These are phyloP conservation scores for Tetrapisispora fleetii DNA, from an alignment of 805 yeast species.

Conservation along the genomic window DNA sequence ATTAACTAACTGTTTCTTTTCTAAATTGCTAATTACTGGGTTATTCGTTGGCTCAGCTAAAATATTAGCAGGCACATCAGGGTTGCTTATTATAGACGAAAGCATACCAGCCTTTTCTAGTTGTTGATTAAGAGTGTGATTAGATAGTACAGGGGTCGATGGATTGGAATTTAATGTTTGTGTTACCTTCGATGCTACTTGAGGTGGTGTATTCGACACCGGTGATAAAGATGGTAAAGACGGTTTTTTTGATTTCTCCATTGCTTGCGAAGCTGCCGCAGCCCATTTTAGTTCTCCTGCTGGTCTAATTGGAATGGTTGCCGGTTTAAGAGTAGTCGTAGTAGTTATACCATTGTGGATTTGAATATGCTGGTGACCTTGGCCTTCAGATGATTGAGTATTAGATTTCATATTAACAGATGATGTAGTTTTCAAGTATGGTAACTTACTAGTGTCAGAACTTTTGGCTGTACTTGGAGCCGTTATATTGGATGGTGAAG, in stretches of 20 bases:
- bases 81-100: neutral
- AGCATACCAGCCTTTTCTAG: slow-evolving; percentile 7
- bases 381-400: slow-evolving; percentile 6
- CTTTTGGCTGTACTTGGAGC: slow-evolving; percentile 13
- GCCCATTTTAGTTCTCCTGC: slow-evolving; percentile 48
- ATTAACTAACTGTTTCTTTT: slow-evolving; percentile 1
- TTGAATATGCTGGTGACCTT: slow-evolving; percentile 25
- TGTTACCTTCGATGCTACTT: slow-evolving; percentile 9
- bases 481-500: slow-evolving; percentile 7
- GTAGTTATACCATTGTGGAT: slow-evolving; percentile 26
- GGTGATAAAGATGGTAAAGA: neutral
- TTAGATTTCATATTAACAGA: slow-evolving; percentile 4
- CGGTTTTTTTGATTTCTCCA: slow-evolving; percentile 19
- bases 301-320: slow-evolving; percentile 43
- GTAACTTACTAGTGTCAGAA: slow-evolving; percentile 6
- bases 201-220: slow-evolving; percentile 6
- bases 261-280: slow-evolving; percentile 38
- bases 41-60: neutral
- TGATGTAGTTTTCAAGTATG: slow-evolving; percentile 3
- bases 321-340: slow-evolving; percentile 37
- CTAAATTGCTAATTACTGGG: neutral
- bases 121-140: slow-evolving; percentile 8
- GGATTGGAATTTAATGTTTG: slow-evolving; percentile 1
- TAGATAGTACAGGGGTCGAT: slow-evolving; percentile 15
- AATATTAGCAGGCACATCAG: neutral